Conservation (phyloP, 23 red algal species). For the Gracilaria gracilis region DNA sequence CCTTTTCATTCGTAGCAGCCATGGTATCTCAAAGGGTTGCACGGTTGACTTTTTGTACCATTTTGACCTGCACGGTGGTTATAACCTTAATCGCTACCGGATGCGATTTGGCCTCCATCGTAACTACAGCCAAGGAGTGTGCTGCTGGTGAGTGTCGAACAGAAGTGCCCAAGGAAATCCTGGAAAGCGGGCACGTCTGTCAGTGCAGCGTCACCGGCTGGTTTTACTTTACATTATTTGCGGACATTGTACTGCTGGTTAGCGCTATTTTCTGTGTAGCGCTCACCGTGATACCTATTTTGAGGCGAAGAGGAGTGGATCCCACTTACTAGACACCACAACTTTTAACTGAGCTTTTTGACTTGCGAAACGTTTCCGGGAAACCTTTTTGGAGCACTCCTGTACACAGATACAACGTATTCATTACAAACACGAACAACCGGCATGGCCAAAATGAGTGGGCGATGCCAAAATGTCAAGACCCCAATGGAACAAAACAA, state of each 20-base stretch:
- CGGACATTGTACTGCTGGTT: constrained; percentile 53
- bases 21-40: constrained; percentile 40
- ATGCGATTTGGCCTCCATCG: constrained; percentile 53
- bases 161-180: constrained; percentile 52
- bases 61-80: constrained; percentile 17
- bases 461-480: neutral
- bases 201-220: constrained; percentile 52
- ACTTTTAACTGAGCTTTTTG: neutral
- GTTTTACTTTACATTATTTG: constrained; percentile 71
- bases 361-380: neutral
- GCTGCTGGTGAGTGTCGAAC: constrained; percentile 35
- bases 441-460: neutral
- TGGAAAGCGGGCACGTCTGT: constrained; percentile 57
- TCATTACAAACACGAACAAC: constrained; percentile 8
- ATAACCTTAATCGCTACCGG: constrained; percentile 26
- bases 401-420: neutral
- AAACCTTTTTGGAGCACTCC: neutral
- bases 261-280: constrained; percentile 42
- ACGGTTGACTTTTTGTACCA: constrained; percentile 30
- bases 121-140: constrained; percentile 51
- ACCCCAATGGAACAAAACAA: neutral
- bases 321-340: neutral
- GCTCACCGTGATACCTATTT: constrained; percentile 35
- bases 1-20: constrained; percentile 63
- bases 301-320: constrained; percentile 42